These are phyloP conservation scores for Vitis hybrid DNA, from an alignment of 177 flowering plant species.

Conservation along the genomic window DNA sequence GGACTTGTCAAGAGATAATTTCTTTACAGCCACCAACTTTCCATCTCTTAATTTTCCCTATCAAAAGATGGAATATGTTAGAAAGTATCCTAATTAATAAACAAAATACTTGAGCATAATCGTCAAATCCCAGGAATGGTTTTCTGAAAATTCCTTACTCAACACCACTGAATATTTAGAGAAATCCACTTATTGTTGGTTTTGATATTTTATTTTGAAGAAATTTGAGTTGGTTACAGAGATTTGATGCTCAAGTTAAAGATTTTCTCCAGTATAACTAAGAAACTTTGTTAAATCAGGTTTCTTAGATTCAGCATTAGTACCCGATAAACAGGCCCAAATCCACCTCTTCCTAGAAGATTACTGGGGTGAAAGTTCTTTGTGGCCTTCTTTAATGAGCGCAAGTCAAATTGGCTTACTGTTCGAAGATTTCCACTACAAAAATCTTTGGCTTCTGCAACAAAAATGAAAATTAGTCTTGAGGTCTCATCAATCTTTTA, in stretches of 20 bases:
- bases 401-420: constrained; percentile 47
- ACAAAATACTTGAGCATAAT: not conserved
- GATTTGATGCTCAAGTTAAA: too few relatives aligned
- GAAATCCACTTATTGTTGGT: too few relatives aligned
- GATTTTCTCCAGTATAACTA: not conserved
- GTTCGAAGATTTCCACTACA: constrained; percentile 56
- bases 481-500: not conserved
- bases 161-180: too few relatives aligned
- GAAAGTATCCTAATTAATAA: not conserved
- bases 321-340: constrained; percentile 77
- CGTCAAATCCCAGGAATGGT: not conserved
- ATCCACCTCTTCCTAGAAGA: constrained; percentile 73
- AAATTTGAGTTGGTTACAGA: too few relatives aligned
- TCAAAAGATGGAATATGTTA: not conserved
- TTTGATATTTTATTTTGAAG: too few relatives aligned
- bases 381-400: constrained; percentile 61
- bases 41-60: constrained; percentile 70
- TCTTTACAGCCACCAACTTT: constrained; percentile 57
- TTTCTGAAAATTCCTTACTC: too few relatives aligned
- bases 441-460: constrained; percentile 31
- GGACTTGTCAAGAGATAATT: constrained; percentile 55
- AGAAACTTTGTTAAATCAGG: not conserved
- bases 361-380: constrained; percentile 52
- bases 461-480: not conserved
- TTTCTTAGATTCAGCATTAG: not conserved